Percentiles rank a stretch among this genome's conserved stretches.
Evolutionary conservation across 1,284 basidiomycete species (phyloP).

Genomic region (Tremellales sp.): DNA sequence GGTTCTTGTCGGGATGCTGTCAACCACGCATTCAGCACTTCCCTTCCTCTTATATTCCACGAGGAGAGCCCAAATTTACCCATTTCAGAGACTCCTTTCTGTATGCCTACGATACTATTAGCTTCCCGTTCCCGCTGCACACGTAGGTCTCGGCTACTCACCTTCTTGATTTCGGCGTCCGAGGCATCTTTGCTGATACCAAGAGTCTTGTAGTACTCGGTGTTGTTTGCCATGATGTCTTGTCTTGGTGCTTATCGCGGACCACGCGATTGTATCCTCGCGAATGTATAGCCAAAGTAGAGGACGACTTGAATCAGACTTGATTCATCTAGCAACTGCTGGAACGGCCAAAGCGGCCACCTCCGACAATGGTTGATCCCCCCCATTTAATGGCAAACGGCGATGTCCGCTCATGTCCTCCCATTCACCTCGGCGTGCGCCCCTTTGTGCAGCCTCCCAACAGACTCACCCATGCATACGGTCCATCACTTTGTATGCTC

Average conservation of each 20-base stretch:
- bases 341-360: not conserved
- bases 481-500: no score
- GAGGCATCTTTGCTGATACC: slow-evolving; percentile 67
- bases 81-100: slow-evolving; percentile 56
- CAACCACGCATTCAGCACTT: not conserved
- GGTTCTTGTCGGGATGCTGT: slow-evolving; percentile 51
- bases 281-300: not conserved
- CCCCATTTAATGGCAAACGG: no score
- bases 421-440: no score
- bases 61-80: no score
- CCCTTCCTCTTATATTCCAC: slow-evolving; percentile 9
- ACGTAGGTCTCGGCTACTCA: no score
- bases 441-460: no score
- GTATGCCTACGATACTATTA: slow-evolving; percentile 24
- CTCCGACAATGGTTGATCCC: no score
- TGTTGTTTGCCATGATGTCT: slow-evolving; percentile 41
- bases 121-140: no score
- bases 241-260: slow-evolving; percentile 1
- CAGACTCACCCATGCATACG: no score
- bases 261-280: not conserved
- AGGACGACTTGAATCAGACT: no score
- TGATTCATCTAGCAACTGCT: slow-evolving; percentile 5
- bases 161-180: slow-evolving; percentile 79
- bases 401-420: no score
- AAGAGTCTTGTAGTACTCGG: slow-evolving; percentile 52